phyloP scores from a whole-genome alignment of 306 rosid species.

The Prosopis cineraria region DNA sequence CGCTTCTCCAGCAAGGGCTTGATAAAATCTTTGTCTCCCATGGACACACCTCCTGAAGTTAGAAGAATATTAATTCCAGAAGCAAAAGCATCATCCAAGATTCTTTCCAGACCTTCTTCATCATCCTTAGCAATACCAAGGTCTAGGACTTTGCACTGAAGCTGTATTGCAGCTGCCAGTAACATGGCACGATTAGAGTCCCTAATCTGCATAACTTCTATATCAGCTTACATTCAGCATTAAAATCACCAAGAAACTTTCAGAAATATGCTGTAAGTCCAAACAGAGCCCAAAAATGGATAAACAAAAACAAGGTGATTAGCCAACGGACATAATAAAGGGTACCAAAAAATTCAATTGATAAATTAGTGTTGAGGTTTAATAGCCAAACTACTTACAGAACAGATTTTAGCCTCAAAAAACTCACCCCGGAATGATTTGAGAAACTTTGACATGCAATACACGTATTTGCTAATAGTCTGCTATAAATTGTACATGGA shows the following conservation, averaged over 20 bases:
- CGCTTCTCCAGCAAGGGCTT: constrained; percentile 76
- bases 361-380: background rate
- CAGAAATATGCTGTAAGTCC: constrained; percentile 2
- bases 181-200: constrained; percentile 97
- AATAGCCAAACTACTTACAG: background rate
- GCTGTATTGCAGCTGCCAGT: constrained; percentile 73
- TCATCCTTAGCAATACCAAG: constrained; percentile 86
- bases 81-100: constrained; percentile 71
- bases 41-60: constrained; percentile 97
- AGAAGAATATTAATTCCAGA: constrained; percentile 81
- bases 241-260: constrained; percentile 23
- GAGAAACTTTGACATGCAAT: background rate
- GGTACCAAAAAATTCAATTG: background rate
- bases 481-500: background rate
- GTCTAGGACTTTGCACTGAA: constrained; percentile 80
- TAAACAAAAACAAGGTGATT: constrained; percentile 2
- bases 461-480: background rate
- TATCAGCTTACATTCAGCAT: constrained; percentile 30
- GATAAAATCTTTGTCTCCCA: constrained; percentile 96
- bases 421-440: background rate
- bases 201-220: constrained; percentile 69
- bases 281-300: constrained; percentile 26
- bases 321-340: constrained; percentile 4
- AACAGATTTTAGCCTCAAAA: constrained; percentile 27
- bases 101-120: constrained; percentile 63